A percentile compares a stretch with the other conserved stretches of the same genome.
These are phyloP conservation scores for Rhodotorula taiwanensis DNA, from an alignment of 768 basidiomycete species.

Conservation along the genomic window DNA sequence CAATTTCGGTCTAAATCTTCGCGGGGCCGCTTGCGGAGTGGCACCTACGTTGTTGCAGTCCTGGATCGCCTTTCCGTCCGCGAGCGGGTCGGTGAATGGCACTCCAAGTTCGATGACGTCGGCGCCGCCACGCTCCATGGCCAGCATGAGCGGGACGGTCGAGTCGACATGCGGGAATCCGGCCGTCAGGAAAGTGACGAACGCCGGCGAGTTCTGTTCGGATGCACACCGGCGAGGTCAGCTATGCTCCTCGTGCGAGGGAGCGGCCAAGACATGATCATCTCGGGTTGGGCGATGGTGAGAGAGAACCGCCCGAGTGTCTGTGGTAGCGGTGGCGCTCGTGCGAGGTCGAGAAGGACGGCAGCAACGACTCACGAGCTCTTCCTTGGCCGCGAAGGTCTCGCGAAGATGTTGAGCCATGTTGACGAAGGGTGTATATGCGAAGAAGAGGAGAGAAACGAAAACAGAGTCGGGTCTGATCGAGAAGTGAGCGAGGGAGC, in stretches of 20 bases:
- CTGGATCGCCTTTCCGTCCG: conserved; percentile 90
- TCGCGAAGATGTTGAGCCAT: conserved; percentile 31
- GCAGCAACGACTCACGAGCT: neutral
- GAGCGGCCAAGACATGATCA: neutral
- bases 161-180: conserved; percentile 74
- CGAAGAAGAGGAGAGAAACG: no score
- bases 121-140: conserved; percentile 86
- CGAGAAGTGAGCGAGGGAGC: neutral
- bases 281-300: no score
- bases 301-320: neutral
- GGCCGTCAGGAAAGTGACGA: conserved; percentile 78
- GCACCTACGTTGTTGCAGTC: conserved; percentile 71
- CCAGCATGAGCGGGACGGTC: conserved; percentile 79
- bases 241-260: no score
- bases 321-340: neutral
- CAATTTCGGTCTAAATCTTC: no score
- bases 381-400: conserved; percentile 24
- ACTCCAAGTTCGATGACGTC: conserved; percentile 94
- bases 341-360: neutral
- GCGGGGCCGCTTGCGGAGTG: no score
- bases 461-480: neutral
- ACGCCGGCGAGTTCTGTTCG: conserved; percentile 36
- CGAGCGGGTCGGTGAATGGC: conserved; percentile 93
- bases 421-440: neutral
- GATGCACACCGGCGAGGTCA: no score